These are phyloP conservation scores for Coemansia sp. DNA, from an alignment of 192 early-diverging fungal genomes.

Conservation along the genomic window DNA sequence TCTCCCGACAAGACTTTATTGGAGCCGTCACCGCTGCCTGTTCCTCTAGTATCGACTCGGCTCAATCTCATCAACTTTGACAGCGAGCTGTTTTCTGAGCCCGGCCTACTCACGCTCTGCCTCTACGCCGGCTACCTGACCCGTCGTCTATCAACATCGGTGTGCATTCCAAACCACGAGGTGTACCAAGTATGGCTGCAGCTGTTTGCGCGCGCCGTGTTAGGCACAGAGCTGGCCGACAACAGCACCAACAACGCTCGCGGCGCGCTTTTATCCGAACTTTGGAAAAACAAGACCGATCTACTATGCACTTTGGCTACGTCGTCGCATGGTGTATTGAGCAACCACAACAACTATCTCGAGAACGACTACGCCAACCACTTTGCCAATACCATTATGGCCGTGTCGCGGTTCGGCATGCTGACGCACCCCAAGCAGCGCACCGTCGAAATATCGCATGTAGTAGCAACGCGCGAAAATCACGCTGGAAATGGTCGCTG, in stretches of 20 bases:
- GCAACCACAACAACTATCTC: slow-evolving; percentile 37
- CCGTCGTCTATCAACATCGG: slow-evolving; percentile 6
- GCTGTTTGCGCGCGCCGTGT: slow-evolving; percentile 29
- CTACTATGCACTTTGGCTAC: slow-evolving; percentile 22
- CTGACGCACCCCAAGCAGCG: slow-evolving; percentile 36
- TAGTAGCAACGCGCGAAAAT: slow-evolving; percentile 19
- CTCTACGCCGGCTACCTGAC: slow-evolving; percentile 34
- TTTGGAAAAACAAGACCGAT: slow-evolving; percentile 28
- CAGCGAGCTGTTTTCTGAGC: slow-evolving; percentile 26
- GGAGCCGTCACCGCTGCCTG: not conserved
- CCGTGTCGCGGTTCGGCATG: slow-evolving; percentile 34
- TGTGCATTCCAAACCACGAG: slow-evolving; percentile 42
- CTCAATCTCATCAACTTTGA: slow-evolving; percentile 19
- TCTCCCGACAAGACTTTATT: not conserved
- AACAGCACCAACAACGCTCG: slow-evolving; percentile 26
- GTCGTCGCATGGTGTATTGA: slow-evolving; percentile 36
- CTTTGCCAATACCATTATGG: slow-evolving; percentile 35
- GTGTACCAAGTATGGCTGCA: slow-evolving; percentile 28
- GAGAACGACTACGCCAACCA: slow-evolving; percentile 50
- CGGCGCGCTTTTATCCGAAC: slow-evolving; percentile 23
- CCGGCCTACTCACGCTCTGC: slow-evolving; percentile 23
- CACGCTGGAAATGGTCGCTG: slow-evolving; percentile 21
- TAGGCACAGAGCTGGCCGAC: slow-evolving; percentile 26
- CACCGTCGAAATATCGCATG: slow-evolving; percentile 19
- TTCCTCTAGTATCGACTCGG: slow-evolving; percentile 7